A percentile compares a stretch with the other conserved stretches of the same genome.
phyloP scores from a whole-genome alignment of 164 flowering plant genomes.

The Berberis vulgaris region DNA sequence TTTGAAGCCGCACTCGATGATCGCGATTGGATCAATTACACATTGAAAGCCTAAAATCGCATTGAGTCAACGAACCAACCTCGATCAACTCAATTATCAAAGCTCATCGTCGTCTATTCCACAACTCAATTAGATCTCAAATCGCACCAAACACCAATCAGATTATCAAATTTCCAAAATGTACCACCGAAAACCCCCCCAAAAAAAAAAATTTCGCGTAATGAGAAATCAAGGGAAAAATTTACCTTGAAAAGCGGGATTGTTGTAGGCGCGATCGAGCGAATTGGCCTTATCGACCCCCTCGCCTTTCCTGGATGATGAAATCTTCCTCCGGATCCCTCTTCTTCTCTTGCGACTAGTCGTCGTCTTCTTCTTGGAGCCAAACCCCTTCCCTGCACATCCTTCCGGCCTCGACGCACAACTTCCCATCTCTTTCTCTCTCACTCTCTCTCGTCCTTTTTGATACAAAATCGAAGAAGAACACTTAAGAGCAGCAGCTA shows the following conservation, averaged over 20 bases:
- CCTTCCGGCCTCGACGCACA: constrained; percentile 31
- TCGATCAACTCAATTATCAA: not conserved
- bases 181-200: not conserved
- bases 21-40: too few relatives aligned
- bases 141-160: not conserved
- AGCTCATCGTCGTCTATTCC: not conserved
- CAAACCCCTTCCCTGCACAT: constrained; percentile 38
- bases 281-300: constrained; percentile 1
- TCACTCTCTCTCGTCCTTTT: not conserved
- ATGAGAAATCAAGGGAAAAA: not conserved
- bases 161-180: not conserved
- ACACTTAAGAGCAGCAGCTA: too few relatives aligned
- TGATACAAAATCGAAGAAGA: not conserved
- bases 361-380: constrained; percentile 9
- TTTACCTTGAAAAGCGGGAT: constrained; percentile 47
- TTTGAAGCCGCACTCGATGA: too few relatives aligned
- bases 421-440: constrained; percentile 15
- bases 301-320: constrained; percentile 21
- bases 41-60: too few relatives aligned
- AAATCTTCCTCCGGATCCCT: constrained; percentile 15
- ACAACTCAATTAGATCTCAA: not conserved
- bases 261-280: constrained; percentile 37
- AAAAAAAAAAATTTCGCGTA: not conserved
- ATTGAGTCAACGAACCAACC: too few relatives aligned
- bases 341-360: constrained; percentile 20